Evolutionary conservation across 2,329 filamentous ascomycete species (phyloP).

Genomic region (Graphiopsis chlorocephala): DNA sequence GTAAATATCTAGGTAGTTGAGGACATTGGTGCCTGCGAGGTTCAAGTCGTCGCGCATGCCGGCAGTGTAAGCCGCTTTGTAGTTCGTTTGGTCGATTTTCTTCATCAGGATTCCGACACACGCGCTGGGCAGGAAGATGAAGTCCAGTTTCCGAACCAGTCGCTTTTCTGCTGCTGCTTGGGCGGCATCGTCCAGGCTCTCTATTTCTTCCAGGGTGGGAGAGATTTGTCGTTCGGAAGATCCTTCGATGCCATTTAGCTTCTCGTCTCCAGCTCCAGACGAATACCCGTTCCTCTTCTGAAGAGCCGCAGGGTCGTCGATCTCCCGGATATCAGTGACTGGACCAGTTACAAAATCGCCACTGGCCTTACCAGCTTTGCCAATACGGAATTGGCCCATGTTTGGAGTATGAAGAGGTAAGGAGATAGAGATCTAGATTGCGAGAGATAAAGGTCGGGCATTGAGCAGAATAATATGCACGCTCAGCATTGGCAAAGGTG

Average conservation of each 20-base stretch:
- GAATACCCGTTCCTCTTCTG: not conserved
- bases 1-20: constrained; percentile 40
- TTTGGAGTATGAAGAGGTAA: not conserved
- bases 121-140: constrained; percentile 19
- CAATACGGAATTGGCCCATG: not conserved
- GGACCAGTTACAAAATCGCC: not conserved
- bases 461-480: not conserved
- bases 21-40: constrained; percentile 37
- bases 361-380: not conserved
- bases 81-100: constrained; percentile 39
- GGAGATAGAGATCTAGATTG: not conserved
- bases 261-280: not conserved
- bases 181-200: not conserved
- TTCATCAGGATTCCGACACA: constrained; percentile 20
- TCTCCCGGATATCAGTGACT: not conserved
- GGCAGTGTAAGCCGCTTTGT: constrained; percentile 44
- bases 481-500: not conserved
- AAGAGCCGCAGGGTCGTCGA: not conserved
- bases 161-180: constrained; percentile 12
- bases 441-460: not conserved
- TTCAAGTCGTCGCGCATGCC: constrained; percentile 43
- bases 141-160: constrained; percentile 22
- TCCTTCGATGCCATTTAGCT: not conserved
- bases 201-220: not conserved
- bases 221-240: not conserved